phyloP scores from a whole-genome alignment of 169 alveolate genomes.

The Eimeria acervulina region DNA sequence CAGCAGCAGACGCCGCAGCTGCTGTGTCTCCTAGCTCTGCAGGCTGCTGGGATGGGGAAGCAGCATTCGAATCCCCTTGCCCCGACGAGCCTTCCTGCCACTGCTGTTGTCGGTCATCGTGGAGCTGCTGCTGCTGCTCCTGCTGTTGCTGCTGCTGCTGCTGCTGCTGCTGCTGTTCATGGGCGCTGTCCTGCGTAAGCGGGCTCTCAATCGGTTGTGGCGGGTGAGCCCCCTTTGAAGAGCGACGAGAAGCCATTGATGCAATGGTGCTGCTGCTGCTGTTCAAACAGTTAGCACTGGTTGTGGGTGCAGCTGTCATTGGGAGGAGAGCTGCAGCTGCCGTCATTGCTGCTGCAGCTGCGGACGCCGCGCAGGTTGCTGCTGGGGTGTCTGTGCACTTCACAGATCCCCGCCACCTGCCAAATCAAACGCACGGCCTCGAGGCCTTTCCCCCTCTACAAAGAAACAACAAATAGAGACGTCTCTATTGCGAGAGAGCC shows the following conservation, averaged over 20 bases:
- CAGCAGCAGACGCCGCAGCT: conserved; percentile 27
- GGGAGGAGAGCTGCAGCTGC: conserved; percentile 73
- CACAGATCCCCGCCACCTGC: conserved; percentile 1
- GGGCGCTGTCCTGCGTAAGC: conserved; percentile 9
- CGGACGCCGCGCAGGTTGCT: neutral
- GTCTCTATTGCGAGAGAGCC: neutral
- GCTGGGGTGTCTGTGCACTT: conserved; percentile 23
- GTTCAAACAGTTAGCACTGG: conserved; percentile 20
- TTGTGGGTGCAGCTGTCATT: conserved; percentile 53
- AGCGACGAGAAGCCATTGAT: conserved; percentile 37
- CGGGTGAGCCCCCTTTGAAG: conserved; percentile 28
- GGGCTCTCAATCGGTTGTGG: conserved; percentile 38
- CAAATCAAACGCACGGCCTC: neutral
- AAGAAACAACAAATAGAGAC: neutral
- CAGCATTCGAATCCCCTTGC: neutral
- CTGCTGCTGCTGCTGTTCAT: conserved; percentile 29
- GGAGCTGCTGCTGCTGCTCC: neutral
- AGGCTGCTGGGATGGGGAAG: neutral
- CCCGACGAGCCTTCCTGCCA: conserved; percentile 32
- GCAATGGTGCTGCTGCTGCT: conserved; percentile 15
- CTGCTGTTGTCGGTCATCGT: neutral
- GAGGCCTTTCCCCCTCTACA: neutral
- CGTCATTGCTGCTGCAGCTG: conserved; percentile 33
- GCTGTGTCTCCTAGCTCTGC: conserved; percentile 17
- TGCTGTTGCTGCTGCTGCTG: no score